phyloP scores from a whole-genome alignment of 345 rosid species.

The Triadica sebifera region DNA sequence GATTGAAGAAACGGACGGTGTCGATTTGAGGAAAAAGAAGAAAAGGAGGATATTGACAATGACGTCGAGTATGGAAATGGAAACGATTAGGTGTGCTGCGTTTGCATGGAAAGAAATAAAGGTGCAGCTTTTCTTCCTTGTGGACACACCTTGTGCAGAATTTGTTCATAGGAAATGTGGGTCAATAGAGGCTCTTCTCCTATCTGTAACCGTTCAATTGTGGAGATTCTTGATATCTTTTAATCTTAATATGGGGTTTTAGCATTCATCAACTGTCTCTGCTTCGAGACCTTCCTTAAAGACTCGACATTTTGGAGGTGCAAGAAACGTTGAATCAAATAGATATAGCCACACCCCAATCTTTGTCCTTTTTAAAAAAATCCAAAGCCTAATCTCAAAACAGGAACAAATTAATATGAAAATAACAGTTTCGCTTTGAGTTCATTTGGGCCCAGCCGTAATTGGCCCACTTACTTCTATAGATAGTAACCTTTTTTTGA shows the following conservation, averaged over 20 bases:
- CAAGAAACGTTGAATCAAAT: too few relatives aligned
- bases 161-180: constrained; percentile 73
- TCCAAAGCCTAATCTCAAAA: too few relatives aligned
- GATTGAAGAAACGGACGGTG: constrained; percentile 72
- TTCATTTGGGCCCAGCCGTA: too few relatives aligned
- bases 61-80: constrained; percentile 18
- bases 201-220: constrained; percentile 68
- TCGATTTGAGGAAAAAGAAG: constrained; percentile 37
- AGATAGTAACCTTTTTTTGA: too few relatives aligned
- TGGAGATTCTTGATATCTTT: constrained; percentile 70
- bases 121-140: constrained; percentile 95
- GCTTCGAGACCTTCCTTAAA: too few relatives aligned
- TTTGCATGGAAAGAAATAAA: constrained; percentile 90
- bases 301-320: not conserved
- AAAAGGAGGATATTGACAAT: constrained; percentile 1
- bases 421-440: too few relatives aligned
- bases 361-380: too few relatives aligned
- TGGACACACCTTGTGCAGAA: constrained; percentile 79
- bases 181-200: constrained; percentile 63
- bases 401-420: too few relatives aligned
- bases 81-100: constrained; percentile 67
- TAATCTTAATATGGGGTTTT: too few relatives aligned
- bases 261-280: not conserved
- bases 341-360: too few relatives aligned
- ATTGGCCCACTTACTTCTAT: too few relatives aligned